A percentile compares a stretch with the other conserved stretches of the same genome.
Evolutionary conservation across 176 grass and related monocot genomes (phyloP).

Genomic region (Coix lacrymajobi): DNA sequence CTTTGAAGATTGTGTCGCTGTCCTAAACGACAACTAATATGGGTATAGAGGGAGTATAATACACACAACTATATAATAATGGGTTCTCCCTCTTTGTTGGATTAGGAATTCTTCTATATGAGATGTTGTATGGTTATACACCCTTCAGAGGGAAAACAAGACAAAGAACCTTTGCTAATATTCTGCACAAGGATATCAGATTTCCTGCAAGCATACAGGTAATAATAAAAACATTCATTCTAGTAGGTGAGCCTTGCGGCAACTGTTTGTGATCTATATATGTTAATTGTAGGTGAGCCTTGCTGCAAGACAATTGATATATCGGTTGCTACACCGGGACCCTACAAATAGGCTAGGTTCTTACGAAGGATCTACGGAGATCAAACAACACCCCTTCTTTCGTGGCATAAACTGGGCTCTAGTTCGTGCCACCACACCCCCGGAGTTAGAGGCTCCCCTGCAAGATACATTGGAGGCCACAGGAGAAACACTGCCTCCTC

Average conservation of each 20-base stretch:
- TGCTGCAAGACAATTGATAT: constrained; percentile 62
- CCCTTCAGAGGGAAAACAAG: constrained; percentile 94
- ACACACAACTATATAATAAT: neutral
- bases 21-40: too few relatives aligned
- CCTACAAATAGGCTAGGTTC: constrained; percentile 75
- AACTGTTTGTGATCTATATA: neutral
- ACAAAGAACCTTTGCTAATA: constrained; percentile 89
- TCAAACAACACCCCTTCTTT: constrained; percentile 85
- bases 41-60: too few relatives aligned
- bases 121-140: constrained; percentile 96
- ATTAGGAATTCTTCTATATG: constrained; percentile 83
- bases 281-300: constrained; percentile 59
- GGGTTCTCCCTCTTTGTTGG: neutral
- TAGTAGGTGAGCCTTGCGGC: neutral
- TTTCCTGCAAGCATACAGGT: constrained; percentile 71
- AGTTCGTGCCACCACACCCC: constrained; percentile 27
- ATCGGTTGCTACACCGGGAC: constrained; percentile 72
- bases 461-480: neutral
- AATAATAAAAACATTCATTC: neutral
- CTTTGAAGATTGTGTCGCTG: too few relatives aligned
- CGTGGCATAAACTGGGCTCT: constrained; percentile 84
- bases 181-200: constrained; percentile 89
- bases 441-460: neutral
- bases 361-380: constrained; percentile 59
- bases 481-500: neutral